These are phyloP conservation scores for Tylopilus balloui DNA, from an alignment of 768 basidiomycete genomes.

Conservation along the genomic window DNA sequence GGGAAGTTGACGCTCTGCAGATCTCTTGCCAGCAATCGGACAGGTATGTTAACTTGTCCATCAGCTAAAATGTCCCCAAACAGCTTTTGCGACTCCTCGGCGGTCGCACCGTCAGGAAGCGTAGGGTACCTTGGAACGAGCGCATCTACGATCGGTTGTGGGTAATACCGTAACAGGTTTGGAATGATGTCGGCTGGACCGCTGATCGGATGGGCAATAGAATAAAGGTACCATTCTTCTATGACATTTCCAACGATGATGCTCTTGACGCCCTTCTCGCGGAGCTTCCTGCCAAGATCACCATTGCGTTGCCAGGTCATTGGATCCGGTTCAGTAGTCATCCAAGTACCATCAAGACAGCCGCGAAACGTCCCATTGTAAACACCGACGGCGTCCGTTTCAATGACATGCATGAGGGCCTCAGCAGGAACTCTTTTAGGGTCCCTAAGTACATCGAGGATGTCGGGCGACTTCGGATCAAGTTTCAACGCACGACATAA, in stretches of 20 bases:
- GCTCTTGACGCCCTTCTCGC: conserved; percentile 54
- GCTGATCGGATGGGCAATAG: conserved; percentile 58
- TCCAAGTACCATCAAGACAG: conserved; percentile 55
- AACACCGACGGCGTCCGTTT: conserved; percentile 48
- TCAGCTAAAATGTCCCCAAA: conserved; percentile 60
- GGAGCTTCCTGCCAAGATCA: conserved; percentile 48
- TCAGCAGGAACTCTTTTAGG: conserved; percentile 42
- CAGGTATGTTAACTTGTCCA: conserved; percentile 65
- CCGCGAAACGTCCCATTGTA: conserved; percentile 64
- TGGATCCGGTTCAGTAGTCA: conserved; percentile 46
- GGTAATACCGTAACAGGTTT: conserved; percentile 62
- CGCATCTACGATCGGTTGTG: conserved; percentile 41
- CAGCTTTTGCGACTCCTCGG: conserved; percentile 41
- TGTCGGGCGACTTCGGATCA: conserved; percentile 46
- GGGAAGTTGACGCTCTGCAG: conserved; percentile 52
- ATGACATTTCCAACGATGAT: conserved; percentile 60
- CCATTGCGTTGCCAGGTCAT: conserved; percentile 72
- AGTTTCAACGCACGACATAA: conserved; percentile 53
- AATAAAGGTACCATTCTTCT: conserved; percentile 77
- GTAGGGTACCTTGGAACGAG: conserved; percentile 44
- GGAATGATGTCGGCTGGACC: conserved; percentile 46
- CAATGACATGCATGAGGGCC: conserved; percentile 53
- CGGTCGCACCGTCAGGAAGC: conserved; percentile 38
- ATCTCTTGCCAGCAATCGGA: conserved; percentile 60
- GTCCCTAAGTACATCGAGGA: conserved; percentile 48